phyloP scores from a whole-genome alignment of 768 basidiomycete genomes.

The Termitomyces sp. region DNA sequence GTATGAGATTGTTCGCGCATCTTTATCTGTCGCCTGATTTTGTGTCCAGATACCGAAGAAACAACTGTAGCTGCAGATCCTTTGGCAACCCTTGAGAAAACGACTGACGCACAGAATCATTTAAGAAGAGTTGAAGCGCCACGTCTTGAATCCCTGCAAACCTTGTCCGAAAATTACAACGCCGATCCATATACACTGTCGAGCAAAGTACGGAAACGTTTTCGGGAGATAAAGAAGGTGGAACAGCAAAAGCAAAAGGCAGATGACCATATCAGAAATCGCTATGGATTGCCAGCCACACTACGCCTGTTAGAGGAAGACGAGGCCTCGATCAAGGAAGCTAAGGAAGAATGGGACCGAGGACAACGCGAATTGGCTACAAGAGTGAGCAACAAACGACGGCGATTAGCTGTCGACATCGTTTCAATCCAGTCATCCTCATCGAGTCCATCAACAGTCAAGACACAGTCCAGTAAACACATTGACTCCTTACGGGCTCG shows the following conservation, averaged over 20 bases:
- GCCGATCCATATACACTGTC: slow-evolving; percentile 87
- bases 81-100: slow-evolving; percentile 86
- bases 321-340: slow-evolving; percentile 54
- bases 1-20: slow-evolving; percentile 12
- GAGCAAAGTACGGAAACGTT: slow-evolving; percentile 68
- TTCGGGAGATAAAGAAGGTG: slow-evolving; percentile 84
- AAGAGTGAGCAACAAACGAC: slow-evolving; percentile 45
- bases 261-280: slow-evolving; percentile 69
- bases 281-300: slow-evolving; percentile 74
- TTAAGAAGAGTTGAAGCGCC: slow-evolving; percentile 74
- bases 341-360: slow-evolving; percentile 60
- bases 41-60: slow-evolving; percentile 61
- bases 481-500: slow-evolving; percentile 48
- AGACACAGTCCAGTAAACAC: slow-evolving; percentile 22
- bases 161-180: slow-evolving; percentile 73
- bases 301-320: slow-evolving; percentile 67
- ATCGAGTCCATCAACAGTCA: slow-evolving; percentile 16
- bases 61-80: slow-evolving; percentile 71
- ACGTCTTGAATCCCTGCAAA: slow-evolving; percentile 77
- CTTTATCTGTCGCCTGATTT: background rate
- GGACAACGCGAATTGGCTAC: slow-evolving; percentile 45
- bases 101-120: slow-evolving; percentile 70
- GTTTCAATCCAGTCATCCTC: slow-evolving; percentile 24
- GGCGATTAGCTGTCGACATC: slow-evolving; percentile 34
- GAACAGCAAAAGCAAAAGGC: slow-evolving; percentile 62